Evolutionary conservation across 768 basidiomycete genomes (phyloP), one percentile per base, ranked within the genome.

Genomic region (Suillus subalutaceus): DNA sequence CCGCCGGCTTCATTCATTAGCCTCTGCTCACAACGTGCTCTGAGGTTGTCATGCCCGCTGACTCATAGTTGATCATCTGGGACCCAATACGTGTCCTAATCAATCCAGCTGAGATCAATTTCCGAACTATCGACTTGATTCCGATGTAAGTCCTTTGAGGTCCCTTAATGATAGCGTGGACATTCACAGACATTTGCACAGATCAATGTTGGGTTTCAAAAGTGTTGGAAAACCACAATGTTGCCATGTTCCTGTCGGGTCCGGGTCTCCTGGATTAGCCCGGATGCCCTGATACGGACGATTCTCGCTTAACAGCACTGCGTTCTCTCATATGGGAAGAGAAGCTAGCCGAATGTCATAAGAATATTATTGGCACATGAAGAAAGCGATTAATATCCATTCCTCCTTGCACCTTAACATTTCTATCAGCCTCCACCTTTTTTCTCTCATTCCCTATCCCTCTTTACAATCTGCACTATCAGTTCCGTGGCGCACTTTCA

Each of bases 351-450:
- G 38, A 26, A 18, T 59, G 38, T 59, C 58, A 59, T 59, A 59
- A 59, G 26, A 15, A 10, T 41, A 37, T 32, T 37, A 53, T 53
- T 6, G 16, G 16, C 7, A 9, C 30, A 30, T 53, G 32, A 40
- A 43, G 50, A 16, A 20, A 55, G 67, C 74, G 65, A 68, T 61
- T 63, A 75, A 74, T 68, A n/a, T 37, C 72, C 74, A 64, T 65
- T 46, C 18, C 32, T 55, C 44, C 37, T 55, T 32, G 16, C 30
- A 32, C 30, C 52, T 65, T 48, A 18, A 57, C 59, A 46, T 46
- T 63, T 37, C 38, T 63, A 44, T 38, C 41, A 20, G 10, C 53
- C 57, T 41, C 30, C 53, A n/a, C 32, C 35, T 9, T 38, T n/a
- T 60, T 23, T 20, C 20, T 60, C 26, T 6, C 62, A 35, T 44